Evolutionary conservation across 2,329 filamentous ascomycete species (phyloP).

Genomic region (Fusarium brevicatenulatum): DNA sequence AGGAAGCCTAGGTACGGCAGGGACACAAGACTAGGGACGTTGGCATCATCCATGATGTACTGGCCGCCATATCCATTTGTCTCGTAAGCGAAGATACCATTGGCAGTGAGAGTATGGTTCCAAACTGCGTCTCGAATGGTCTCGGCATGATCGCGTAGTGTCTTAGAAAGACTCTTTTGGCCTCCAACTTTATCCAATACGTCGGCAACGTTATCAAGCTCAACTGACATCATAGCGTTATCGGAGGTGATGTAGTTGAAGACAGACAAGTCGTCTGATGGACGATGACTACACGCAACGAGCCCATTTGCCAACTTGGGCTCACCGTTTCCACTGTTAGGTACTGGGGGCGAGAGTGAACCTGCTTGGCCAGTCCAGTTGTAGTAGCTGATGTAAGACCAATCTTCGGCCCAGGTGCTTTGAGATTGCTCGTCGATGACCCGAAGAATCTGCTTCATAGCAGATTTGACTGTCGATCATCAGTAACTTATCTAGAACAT

Average conservation of each 20-base stretch:
- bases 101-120: constrained; percentile 11
- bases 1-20: constrained; percentile 19
- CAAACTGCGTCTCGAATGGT: constrained; percentile 8
- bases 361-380: constrained; percentile 23
- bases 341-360: constrained; percentile 12
- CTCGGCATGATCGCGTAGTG: neutral
- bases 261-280: constrained; percentile 7
- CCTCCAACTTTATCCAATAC: neutral
- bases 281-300: constrained; percentile 16
- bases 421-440: constrained; percentile 21
- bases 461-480: neutral
- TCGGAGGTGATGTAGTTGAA: constrained; percentile 30
- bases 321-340: constrained; percentile 18
- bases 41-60: constrained; percentile 32
- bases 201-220: constrained; percentile 10
- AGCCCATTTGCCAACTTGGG: constrained; percentile 21
- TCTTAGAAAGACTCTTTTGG: neutral
- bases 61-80: constrained; percentile 24
- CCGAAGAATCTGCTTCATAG: constrained; percentile 9
- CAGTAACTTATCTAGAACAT: accelerated
- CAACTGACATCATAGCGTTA: constrained; percentile 27
- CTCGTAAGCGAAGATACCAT: constrained; percentile 20
- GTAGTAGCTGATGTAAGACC: constrained; percentile 25
- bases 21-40: constrained; percentile 15
- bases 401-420: constrained; percentile 24